Conservation (phyloP, 108 stramenopile species). For the Thalassiosira profunda region DNA sequence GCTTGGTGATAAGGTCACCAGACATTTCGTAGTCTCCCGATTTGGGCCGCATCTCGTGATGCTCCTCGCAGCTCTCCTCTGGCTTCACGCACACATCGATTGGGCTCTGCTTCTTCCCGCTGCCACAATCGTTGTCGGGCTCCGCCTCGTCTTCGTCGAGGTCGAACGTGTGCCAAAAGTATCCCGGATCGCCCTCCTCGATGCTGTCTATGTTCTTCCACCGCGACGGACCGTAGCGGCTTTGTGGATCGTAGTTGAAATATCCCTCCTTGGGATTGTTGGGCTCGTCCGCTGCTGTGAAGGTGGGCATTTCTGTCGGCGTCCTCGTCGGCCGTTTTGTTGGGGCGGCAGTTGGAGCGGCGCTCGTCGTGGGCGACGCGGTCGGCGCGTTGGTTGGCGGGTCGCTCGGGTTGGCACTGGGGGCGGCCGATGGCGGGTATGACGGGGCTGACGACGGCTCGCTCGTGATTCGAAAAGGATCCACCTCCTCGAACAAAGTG, state of each 20-base stretch:
- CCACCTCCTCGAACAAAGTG: constrained; percentile 18
- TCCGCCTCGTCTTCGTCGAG: neutral
- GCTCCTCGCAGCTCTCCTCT: constrained; percentile 22
- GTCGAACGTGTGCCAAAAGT: constrained; percentile 37
- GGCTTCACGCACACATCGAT: constrained; percentile 65
- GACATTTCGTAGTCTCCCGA: constrained; percentile 47
- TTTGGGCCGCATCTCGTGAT: constrained; percentile 42
- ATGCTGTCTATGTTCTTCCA: constrained; percentile 17
- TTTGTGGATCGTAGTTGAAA: constrained; percentile 39
- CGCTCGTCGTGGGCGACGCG: neutral
- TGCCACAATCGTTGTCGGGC: constrained; percentile 44
- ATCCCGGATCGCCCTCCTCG: constrained; percentile 11
- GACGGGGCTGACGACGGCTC: constrained; percentile 14
- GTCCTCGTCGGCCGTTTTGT: constrained; percentile 5
- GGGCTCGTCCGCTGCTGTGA: constrained; percentile 6
- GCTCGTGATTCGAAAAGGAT: constrained; percentile 11
- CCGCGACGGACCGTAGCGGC: constrained; percentile 24
- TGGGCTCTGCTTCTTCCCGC: constrained; percentile 63
- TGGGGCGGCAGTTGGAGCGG: neutral
- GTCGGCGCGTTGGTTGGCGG: constrained; percentile 4
- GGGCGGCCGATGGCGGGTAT: constrained; percentile 1
- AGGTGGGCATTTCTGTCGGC: constrained; percentile 27
- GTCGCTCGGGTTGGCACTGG: neutral
- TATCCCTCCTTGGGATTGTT: constrained; percentile 26
- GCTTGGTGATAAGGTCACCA: constrained; percentile 24